These are phyloP conservation scores for Aspergillus pseudoterreus DNA, from an alignment of 2,329 filamentous ascomycete genomes.

Conservation along the genomic window DNA sequence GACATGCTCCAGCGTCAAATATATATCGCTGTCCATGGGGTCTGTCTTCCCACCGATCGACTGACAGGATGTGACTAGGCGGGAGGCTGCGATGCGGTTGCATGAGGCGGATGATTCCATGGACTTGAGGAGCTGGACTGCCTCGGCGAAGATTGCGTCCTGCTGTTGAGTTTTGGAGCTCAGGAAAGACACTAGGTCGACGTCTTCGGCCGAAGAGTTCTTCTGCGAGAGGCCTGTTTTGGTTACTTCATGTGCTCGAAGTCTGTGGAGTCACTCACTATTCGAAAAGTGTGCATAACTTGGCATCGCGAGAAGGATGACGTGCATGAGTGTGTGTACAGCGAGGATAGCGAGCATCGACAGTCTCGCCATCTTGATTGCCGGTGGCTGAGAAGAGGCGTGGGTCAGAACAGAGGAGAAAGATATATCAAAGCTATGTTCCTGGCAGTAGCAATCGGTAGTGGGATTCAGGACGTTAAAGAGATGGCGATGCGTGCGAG, in stretches of 20 bases:
- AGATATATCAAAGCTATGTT: neutral
- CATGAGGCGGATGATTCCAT: slow-evolving; percentile 49
- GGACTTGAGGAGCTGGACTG: slow-evolving; percentile 42
- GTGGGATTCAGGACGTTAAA: too few species aligned
- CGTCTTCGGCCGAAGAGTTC: slow-evolving; percentile 11
- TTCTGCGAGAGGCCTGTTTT: slow-evolving; percentile 4
- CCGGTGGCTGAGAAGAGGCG: neutral
- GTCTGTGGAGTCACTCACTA: neutral
- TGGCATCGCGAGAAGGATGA: neutral
- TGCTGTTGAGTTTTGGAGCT: slow-evolving; percentile 19
- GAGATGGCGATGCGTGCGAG: too few species aligned
- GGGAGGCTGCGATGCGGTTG: slow-evolving; percentile 49
- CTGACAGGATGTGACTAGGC: slow-evolving; percentile 53
- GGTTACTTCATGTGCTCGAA: neutral
- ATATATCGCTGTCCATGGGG: slow-evolving; percentile 18
- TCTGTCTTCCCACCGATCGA: slow-evolving; percentile 39
- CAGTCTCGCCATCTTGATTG: neutral
- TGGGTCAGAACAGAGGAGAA: neutral
- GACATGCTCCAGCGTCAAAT: slow-evolving; percentile 38
- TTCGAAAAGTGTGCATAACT: neutral
- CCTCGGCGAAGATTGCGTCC: slow-evolving; percentile 39
- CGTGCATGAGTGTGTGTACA: neutral
- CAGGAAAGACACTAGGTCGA: slow-evolving; percentile 28
- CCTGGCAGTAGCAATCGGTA: neutral
- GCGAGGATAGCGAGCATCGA: neutral